Percentiles rank a stretch among this genome's conserved stretches.
Evolutionary conservation across 768 basidiomycete species (phyloP).

Genomic region (Phanerodontia chrysosporium): DNA sequence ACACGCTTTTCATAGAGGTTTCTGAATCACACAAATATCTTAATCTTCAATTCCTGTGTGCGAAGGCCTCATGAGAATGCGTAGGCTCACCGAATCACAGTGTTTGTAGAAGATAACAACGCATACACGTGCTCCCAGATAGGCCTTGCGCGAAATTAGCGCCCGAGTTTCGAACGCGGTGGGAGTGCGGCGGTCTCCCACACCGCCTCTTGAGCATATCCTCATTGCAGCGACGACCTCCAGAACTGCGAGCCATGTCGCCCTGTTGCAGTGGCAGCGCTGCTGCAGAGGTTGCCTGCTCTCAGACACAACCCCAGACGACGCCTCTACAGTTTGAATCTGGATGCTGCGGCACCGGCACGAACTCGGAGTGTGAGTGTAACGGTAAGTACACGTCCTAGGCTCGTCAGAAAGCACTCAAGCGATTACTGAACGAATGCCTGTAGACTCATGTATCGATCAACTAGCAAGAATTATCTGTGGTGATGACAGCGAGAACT

Average conservation of each 20-base stretch:
- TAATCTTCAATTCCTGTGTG: too few species aligned
- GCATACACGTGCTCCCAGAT: too few species aligned
- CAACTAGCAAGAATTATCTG: conserved; percentile 24
- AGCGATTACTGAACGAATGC: not conserved
- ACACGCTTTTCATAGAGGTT: too few species aligned
- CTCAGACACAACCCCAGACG: not conserved
- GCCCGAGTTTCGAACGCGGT: too few species aligned
- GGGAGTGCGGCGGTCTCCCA: too few species aligned
- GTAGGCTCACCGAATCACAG: too few species aligned
- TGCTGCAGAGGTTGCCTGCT: not conserved
- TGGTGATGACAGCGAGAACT: conserved; percentile 22
- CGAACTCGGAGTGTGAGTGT: conserved; percentile 19
- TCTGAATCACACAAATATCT: too few species aligned
- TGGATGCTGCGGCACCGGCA: conserved; percentile 19
- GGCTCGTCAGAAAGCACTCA: not conserved
- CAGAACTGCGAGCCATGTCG: not conserved
- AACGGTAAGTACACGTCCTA: conserved; percentile 19
- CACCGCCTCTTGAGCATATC: too few species aligned
- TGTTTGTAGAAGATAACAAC: too few species aligned
- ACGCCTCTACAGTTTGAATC: not conserved
- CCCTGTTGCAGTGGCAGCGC: not conserved
- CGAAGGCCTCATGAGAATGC: too few species aligned
- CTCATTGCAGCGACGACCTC: not conserved
- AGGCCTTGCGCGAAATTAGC: too few species aligned
- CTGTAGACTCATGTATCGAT: conserved; percentile 22